These are phyloP conservation scores for Telfairia occidentalis DNA, from an alignment of 331 rosid genomes.

Conservation along the genomic window DNA sequence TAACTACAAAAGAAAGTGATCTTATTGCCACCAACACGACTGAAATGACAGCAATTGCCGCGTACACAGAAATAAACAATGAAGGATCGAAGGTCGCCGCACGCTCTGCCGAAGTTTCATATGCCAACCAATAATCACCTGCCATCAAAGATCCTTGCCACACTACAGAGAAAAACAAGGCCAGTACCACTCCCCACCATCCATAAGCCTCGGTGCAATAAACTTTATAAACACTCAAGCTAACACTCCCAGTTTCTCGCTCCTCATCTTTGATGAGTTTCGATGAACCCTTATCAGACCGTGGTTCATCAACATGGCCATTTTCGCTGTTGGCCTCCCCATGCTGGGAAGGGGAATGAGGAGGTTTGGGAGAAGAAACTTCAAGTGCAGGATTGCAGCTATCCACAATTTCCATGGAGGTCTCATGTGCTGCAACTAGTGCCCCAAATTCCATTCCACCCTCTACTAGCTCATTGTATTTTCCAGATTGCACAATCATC, in stretches of 20 bases:
- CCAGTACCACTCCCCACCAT: conserved; percentile 53
- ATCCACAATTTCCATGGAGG: conserved; percentile 90
- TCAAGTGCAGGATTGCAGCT: conserved; percentile 24
- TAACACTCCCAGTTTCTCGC: conserved; percentile 69
- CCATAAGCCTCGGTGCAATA: conserved; percentile 69
- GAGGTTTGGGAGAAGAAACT: conserved; percentile 26
- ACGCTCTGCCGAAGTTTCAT: conserved; percentile 45
- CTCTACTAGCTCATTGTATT: conserved; percentile 44
- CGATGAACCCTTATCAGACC: conserved; percentile 40
- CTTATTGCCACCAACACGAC: conserved; percentile 41
- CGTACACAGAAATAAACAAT: conserved; percentile 48
- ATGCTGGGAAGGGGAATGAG: conserved; percentile 20
- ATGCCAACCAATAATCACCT: conserved; percentile 90
- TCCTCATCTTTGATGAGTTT: conserved; percentile 71
- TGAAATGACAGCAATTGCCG: conserved; percentile 58
- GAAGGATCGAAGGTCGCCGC: conserved; percentile 45
- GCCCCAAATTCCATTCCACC: conserved; percentile 62
- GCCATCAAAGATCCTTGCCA: conserved; percentile 76
- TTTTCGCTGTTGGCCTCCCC: conserved; percentile 32
- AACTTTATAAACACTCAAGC: conserved; percentile 73
- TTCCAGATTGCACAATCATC: conserved; percentile 64
- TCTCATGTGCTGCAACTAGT: conserved; percentile 76
- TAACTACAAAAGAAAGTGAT: conserved; percentile 49
- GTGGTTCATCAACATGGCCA: conserved; percentile 35
- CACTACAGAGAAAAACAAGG: conserved; percentile 49